Percentiles rank a stretch among this genome's conserved stretches.
Conservation (phyloP, 768 basidiomycete species). For the Melanogaster broomeanus region DNA sequence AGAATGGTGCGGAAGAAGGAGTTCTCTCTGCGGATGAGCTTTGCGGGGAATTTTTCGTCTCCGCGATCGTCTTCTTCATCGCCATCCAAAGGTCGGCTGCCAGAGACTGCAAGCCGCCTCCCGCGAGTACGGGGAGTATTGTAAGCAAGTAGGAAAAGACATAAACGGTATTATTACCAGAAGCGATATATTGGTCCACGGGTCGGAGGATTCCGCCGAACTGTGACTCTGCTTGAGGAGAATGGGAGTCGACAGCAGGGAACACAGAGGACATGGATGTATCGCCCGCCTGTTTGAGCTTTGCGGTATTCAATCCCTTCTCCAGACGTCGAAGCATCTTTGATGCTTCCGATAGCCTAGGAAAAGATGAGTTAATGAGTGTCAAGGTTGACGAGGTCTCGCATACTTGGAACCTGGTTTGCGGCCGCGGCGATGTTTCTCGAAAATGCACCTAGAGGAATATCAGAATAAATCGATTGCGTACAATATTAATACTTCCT, state of each 20-base stretch:
- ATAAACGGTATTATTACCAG: slow-evolving; percentile 19
- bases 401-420: slow-evolving; percentile 88
- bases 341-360: slow-evolving; percentile 82
- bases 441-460: slow-evolving; percentile 69
- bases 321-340: slow-evolving; percentile 87
- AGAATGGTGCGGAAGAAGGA: slow-evolving; percentile 85
- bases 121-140: neutral
- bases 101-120: slow-evolving; percentile 18
- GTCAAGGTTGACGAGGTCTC: slow-evolving; percentile 6
- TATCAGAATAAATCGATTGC: slow-evolving; percentile 15
- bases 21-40: slow-evolving; percentile 73
- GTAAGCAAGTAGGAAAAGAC: slow-evolving; percentile 3
- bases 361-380: slow-evolving; percentile 10
- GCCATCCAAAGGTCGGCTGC: slow-evolving; percentile 30
- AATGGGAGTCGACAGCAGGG: slow-evolving; percentile 32
- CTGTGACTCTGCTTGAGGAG: slow-evolving; percentile 26
- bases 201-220: slow-evolving; percentile 31
- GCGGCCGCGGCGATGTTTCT: slow-evolving; percentile 86
- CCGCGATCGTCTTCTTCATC: slow-evolving; percentile 71
- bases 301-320: slow-evolving; percentile 77
- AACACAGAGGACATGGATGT: slow-evolving; percentile 35
- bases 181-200: slow-evolving; percentile 29
- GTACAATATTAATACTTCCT: slow-evolving; percentile 2
- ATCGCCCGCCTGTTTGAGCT: slow-evolving; percentile 60
- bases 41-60: slow-evolving; percentile 74